Percentiles rank a stretch among this genome's conserved stretches.
Evolutionary conservation across 257 asterid species (phyloP).

Genomic region (Jacaranda copaia): DNA sequence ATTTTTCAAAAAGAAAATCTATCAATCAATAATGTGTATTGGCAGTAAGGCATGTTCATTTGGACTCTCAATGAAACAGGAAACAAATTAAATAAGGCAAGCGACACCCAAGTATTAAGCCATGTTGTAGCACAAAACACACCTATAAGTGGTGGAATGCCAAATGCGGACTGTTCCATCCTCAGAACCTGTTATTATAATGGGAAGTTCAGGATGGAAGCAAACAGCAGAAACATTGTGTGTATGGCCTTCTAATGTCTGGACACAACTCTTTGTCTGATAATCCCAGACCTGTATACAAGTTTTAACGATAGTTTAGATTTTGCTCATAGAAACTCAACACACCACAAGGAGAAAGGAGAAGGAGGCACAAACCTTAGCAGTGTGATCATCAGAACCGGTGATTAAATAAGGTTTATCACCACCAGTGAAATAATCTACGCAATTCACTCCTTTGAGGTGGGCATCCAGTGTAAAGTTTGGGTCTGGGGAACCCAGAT

Average conservation of each 20-base stretch:
- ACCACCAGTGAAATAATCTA: conserved; percentile 98
- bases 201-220: conserved; percentile 99
- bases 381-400: conserved; percentile 99
- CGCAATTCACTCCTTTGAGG: conserved; percentile 95
- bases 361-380: conserved; percentile 70
- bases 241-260: conserved; percentile 97
- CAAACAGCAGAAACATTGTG: conserved; percentile 99
- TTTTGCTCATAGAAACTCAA: conserved; percentile 22
- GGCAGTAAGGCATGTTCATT: conserved; percentile 24
- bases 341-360: conserved; percentile 32
- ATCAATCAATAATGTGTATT: neutral
- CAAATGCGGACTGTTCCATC: conserved; percentile 99
- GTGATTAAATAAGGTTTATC: conserved; percentile 95
- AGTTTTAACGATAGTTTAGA: conserved; percentile 26
- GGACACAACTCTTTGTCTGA: conserved; percentile 97
- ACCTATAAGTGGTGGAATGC: conserved; percentile 98
- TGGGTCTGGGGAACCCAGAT: conserved; percentile 98
- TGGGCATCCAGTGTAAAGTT: conserved; percentile 98
- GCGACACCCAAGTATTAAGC: conserved; percentile 8
- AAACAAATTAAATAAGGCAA: conserved; percentile 8
- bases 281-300: conserved; percentile 93
- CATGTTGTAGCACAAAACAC: conserved; percentile 31
- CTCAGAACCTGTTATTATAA: conserved; percentile 98
- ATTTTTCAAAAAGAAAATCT: neutral
- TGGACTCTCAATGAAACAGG: conserved; percentile 21